Conservation (phyloP, 495 filamentous ascomycete genomes). For the Penicillium mononematosum region DNA sequence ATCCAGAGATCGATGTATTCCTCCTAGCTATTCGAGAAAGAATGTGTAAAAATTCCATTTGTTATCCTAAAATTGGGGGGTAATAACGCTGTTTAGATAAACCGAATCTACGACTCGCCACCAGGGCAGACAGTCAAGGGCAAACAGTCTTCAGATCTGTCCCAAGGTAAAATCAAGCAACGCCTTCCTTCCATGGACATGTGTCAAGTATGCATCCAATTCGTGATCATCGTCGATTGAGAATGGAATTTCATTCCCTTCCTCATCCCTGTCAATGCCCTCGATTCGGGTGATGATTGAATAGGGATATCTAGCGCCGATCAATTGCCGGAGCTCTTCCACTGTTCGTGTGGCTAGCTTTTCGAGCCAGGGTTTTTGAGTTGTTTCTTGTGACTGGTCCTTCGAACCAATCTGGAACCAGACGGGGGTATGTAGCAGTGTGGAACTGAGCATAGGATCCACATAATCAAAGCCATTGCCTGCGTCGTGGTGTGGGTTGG, state of each 20-base stretch:
- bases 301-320: conserved; percentile 55
- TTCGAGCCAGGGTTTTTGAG: conserved; percentile 59
- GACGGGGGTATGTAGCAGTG: conserved; percentile 47
- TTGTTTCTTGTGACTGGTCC: conserved; percentile 43
- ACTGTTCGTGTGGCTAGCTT: conserved; percentile 56
- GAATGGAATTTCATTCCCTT: conserved; percentile 56
- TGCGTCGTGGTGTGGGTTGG: conserved; percentile 41
- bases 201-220: conserved; percentile 64
- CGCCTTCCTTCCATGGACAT: conserved; percentile 62
- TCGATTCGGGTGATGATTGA: conserved; percentile 58
- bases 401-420: conserved; percentile 64
- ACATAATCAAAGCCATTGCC: conserved; percentile 38
- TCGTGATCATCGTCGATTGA: conserved; percentile 67
- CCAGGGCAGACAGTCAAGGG: neutral
- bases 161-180: conserved; percentile 57
- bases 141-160: conserved; percentile 21
- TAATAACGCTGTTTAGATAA: neutral
- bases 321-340: conserved; percentile 53
- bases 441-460: conserved; percentile 35
- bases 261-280: conserved; percentile 61
- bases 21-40: neutral
- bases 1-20: too few relatives aligned
- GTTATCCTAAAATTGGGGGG: neutral
- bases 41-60: neutral
- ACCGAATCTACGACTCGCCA: conserved; percentile 4